These are phyloP conservation scores for Aurifilum marmelostoma DNA, from an alignment of 2,329 filamentous ascomycete species.

Conservation along the genomic window DNA sequence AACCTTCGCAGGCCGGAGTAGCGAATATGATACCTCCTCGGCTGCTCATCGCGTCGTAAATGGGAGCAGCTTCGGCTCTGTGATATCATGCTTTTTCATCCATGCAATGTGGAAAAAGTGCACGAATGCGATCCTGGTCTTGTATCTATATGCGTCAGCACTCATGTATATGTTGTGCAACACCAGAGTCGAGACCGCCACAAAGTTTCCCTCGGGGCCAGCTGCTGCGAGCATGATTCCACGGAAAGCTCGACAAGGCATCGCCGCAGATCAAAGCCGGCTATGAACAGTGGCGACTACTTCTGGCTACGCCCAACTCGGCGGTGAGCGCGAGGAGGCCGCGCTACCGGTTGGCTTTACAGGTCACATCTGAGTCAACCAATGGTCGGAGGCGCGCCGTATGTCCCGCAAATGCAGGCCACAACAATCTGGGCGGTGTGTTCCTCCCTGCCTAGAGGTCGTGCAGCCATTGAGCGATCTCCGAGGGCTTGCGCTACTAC, in stretches of 20 bases:
- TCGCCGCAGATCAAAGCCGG: not conserved
- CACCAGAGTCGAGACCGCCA: not conserved
- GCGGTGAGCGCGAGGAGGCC: not conserved
- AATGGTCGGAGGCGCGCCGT: not conserved
- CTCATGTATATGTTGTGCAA: not conserved
- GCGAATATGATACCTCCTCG: not conserved
- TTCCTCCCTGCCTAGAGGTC: not conserved
- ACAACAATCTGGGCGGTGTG: not conserved
- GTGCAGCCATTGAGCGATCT: not conserved
- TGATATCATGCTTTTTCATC: not conserved
- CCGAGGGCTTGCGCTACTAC: not conserved
- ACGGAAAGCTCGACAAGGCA: not conserved
- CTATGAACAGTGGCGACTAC: not conserved
- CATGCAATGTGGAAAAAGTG: not conserved
- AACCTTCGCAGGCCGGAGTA: too few species aligned
- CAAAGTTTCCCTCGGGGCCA: not conserved
- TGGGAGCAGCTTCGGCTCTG: not conserved
- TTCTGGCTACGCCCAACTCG: not conserved
- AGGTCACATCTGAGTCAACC: not conserved
- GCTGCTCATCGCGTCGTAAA: not conserved
- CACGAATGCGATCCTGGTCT: not conserved
- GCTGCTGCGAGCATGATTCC: not conserved
- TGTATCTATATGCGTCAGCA: not conserved
- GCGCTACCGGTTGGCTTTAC: not conserved
- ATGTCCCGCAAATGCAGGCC: not conserved